Conservation (phyloP, 2,329 filamentous ascomycete genomes). For the Penicillium sumatraense region DNA sequence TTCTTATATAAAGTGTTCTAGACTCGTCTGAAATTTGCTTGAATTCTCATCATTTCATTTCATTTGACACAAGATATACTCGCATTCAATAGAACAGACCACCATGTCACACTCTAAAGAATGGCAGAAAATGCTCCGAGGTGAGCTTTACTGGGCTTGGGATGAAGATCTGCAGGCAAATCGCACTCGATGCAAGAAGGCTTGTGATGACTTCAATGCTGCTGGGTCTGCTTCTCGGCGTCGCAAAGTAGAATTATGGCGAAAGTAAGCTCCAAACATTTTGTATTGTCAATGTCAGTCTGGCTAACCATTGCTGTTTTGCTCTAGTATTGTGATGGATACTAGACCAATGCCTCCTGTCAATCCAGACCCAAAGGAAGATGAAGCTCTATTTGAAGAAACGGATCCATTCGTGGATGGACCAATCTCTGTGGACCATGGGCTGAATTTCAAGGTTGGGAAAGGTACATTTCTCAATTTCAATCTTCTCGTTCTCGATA, state of each 20-base stretch:
- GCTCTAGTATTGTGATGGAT: constrained; percentile 27
- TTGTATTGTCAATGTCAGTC: background rate
- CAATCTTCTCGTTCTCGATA: constrained; percentile 62
- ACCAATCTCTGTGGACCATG: constrained; percentile 67
- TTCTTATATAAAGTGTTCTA: background rate
- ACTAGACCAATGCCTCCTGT: constrained; percentile 29
- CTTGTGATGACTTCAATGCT: constrained; percentile 32
- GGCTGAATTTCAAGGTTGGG: constrained; percentile 67
- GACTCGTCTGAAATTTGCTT: background rate
- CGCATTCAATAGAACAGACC: background rate
- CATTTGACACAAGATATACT: background rate
- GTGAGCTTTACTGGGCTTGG: constrained; percentile 32
- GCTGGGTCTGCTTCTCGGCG: constrained; percentile 27
- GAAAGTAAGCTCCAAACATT: constrained; percentile 27
- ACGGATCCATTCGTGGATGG: constrained; percentile 62
- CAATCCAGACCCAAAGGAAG: constrained; percentile 21
- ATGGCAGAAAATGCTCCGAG: constrained; percentile 35
- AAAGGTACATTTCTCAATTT: constrained; percentile 53
- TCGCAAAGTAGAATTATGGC: constrained; percentile 30
- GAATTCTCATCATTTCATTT: background rate
- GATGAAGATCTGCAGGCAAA: constrained; percentile 33
- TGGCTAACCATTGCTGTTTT: background rate
- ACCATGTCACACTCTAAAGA: constrained; percentile 26
- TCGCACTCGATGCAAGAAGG: constrained; percentile 31
- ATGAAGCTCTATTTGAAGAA: constrained; percentile 28